A percentile compares a stretch with the other conserved stretches of the same genome.
These are phyloP conservation scores for Singerocomus rubriflavus DNA, from an alignment of 1,284 basidiomycete genomes.

Conservation along the genomic window DNA sequence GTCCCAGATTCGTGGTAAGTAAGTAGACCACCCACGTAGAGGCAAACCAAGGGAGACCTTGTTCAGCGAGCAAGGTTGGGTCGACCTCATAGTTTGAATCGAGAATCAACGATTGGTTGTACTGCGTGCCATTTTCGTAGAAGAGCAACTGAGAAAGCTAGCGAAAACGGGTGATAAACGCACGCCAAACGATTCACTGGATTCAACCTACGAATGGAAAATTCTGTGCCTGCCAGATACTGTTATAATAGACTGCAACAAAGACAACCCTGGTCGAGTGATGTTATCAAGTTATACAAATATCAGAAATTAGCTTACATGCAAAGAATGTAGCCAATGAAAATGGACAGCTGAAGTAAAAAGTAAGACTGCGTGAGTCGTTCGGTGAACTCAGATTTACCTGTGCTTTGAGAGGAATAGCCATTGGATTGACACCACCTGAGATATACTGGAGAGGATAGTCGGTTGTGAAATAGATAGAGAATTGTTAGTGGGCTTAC, in stretches of 20 bases:
- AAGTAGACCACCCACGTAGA: constrained; percentile 41
- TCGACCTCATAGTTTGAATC: constrained; percentile 49
- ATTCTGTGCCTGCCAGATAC: constrained; percentile 46
- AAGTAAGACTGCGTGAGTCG: rapidly evolving
- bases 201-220: constrained; percentile 45
- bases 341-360: constrained; percentile 35
- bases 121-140: constrained; percentile 47
- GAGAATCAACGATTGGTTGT: constrained; percentile 46
- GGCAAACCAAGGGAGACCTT: constrained; percentile 39
- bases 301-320: constrained; percentile 32
- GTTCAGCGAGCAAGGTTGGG: constrained; percentile 38
- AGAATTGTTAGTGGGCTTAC: constrained; percentile 14
- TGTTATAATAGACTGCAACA: constrained; percentile 40
- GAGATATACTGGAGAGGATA: constrained; percentile 36
- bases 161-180: not conserved
- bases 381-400: constrained; percentile 11
- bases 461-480: constrained; percentile 31
- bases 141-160: constrained; percentile 50
- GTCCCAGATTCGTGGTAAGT: constrained; percentile 29
- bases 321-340: constrained; percentile 45
- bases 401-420: constrained; percentile 44
- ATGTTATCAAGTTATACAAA: not conserved
- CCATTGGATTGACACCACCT: constrained; percentile 36
- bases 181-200: not conserved
- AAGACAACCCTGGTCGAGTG: constrained; percentile 39